Conservation (phyloP, 805 yeast species). For the Yarrowia sp. region DNA sequence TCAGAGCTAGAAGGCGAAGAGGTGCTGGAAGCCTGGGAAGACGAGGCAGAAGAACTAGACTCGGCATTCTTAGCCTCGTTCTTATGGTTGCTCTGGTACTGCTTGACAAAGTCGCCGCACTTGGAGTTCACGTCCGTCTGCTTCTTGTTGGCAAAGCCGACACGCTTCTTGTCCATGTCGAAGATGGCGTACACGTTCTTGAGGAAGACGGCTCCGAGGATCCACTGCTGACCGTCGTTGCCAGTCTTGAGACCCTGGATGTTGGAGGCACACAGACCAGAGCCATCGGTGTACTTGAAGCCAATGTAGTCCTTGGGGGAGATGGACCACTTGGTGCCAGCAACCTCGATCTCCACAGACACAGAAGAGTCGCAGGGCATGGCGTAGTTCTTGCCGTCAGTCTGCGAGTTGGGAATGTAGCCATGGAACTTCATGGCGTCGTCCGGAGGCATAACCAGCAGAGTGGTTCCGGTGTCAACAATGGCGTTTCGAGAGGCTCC, state of each 20-base stretch:
- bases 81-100: constrained; percentile 1
- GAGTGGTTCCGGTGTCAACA: constrained; percentile 67
- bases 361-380: constrained; percentile 53
- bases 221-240: constrained; percentile 49
- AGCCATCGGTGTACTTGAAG: constrained; percentile 42
- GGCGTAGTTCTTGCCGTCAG: constrained; percentile 65
- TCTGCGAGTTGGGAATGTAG: constrained; percentile 48
- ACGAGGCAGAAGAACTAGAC: too few relatives aligned
- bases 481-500: constrained; percentile 41
- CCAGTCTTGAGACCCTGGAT: constrained; percentile 54
- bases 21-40: background rate
- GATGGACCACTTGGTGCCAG: constrained; percentile 47
- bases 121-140: constrained; percentile 2
- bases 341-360: constrained; percentile 45
- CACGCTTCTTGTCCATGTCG: constrained; percentile 48
- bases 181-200: constrained; percentile 56
- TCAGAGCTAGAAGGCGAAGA: background rate
- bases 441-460: constrained; percentile 51
- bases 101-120: background rate
- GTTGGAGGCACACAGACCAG: constrained; percentile 62
- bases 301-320: constrained; percentile 51
- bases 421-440: constrained; percentile 58
- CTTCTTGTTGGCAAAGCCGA: constrained; percentile 55
- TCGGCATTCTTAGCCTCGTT: background rate
- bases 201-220: constrained; percentile 62